These are phyloP conservation scores for Chrysoporthe puriensis DNA, from an alignment of 2,329 filamentous ascomycete genomes.

Conservation along the genomic window DNA sequence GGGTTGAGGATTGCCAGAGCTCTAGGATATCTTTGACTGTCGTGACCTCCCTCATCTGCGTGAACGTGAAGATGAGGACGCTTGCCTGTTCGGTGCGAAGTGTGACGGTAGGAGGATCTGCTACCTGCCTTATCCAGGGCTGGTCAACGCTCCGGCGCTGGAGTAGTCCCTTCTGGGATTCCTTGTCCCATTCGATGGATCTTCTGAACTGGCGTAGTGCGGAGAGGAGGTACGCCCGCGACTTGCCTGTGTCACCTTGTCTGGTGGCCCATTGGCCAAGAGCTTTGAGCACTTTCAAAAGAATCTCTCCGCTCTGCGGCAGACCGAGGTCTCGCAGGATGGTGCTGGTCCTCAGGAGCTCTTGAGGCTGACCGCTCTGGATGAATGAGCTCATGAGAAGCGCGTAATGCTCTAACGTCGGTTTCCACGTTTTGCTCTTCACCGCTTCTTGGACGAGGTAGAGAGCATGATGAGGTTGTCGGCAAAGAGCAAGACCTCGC, in stretches of 20 bases:
- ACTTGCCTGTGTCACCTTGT: slow-evolving; percentile 21
- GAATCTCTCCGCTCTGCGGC: slow-evolving; percentile 46
- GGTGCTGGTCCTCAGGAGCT: slow-evolving; percentile 46
- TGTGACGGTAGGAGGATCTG: slow-evolving; percentile 32
- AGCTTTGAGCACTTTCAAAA: slow-evolving; percentile 49
- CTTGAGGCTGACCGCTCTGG: slow-evolving; percentile 46
- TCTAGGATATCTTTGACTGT: slow-evolving; percentile 50
- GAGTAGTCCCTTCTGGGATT: neutral
- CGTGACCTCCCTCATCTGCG: slow-evolving; percentile 42
- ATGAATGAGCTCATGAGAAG: slow-evolving; percentile 58
- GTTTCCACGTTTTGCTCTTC: slow-evolving; percentile 48
- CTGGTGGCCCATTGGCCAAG: slow-evolving; percentile 33
- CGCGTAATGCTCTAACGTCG: slow-evolving; percentile 53
- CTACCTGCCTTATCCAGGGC: slow-evolving; percentile 33
- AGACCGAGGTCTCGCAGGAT: slow-evolving; percentile 49
- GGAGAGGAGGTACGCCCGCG: slow-evolving; percentile 37
- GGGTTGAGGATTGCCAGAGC: slow-evolving; percentile 43
- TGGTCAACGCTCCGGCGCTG: slow-evolving; percentile 30
- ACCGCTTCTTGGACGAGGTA: slow-evolving; percentile 50
- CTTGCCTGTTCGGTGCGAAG: slow-evolving; percentile 44
- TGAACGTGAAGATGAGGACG: slow-evolving; percentile 46
- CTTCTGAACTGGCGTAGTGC: slow-evolving; percentile 42
- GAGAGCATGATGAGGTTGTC: slow-evolving; percentile 54
- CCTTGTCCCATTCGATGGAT: slow-evolving; percentile 33
- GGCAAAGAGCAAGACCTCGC: slow-evolving; percentile 51